Conservation (phyloP, 495 filamentous ascomycete species). For the Aspergillus funiculosus region DNA sequence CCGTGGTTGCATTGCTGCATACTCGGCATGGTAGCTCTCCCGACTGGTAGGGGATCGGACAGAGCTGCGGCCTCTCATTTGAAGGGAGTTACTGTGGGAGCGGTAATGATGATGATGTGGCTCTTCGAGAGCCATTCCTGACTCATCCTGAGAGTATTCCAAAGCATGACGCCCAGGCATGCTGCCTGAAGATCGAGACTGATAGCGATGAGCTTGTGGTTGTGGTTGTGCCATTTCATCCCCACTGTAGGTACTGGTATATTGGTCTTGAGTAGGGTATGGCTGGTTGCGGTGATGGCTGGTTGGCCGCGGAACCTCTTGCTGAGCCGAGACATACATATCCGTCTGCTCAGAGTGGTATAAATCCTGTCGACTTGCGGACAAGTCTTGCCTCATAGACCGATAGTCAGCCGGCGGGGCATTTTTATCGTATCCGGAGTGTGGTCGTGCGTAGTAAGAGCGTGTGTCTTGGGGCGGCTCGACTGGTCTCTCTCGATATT, state of each 20-base stretch:
- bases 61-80: slow-evolving; percentile 16
- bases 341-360: slow-evolving; percentile 19
- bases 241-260: too few relatives aligned
- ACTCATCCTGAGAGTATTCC: slow-evolving; percentile 18
- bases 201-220: slow-evolving; percentile 11
- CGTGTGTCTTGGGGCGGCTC: slow-evolving; percentile 28
- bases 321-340: slow-evolving; percentile 8
- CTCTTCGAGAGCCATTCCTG: slow-evolving; percentile 14
- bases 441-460: slow-evolving; percentile 24
- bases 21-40: slow-evolving; percentile 33
- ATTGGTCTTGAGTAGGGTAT: slow-evolving; percentile 11
- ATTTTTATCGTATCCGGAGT: slow-evolving; percentile 28
- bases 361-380: slow-evolving; percentile 8
- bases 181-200: slow-evolving; percentile 9
- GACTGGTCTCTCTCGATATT: too few relatives aligned
- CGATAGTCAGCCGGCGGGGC: slow-evolving; percentile 26
- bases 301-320: slow-evolving; percentile 16
- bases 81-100: slow-evolving; percentile 21
- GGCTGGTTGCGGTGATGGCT: slow-evolving; percentile 16
- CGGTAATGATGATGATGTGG: slow-evolving; percentile 19
- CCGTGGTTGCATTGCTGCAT: slow-evolving; percentile 58
- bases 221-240: slow-evolving; percentile 9
- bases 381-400: slow-evolving; percentile 21
- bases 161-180: slow-evolving; percentile 12
- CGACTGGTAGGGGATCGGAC: slow-evolving; percentile 17